Percentiles rank a stretch among this genome's conserved stretches.
These are phyloP conservation scores for Apiotrichum gamsii DNA, from an alignment of 1,284 basidiomycete species.

Conservation along the genomic window DNA sequence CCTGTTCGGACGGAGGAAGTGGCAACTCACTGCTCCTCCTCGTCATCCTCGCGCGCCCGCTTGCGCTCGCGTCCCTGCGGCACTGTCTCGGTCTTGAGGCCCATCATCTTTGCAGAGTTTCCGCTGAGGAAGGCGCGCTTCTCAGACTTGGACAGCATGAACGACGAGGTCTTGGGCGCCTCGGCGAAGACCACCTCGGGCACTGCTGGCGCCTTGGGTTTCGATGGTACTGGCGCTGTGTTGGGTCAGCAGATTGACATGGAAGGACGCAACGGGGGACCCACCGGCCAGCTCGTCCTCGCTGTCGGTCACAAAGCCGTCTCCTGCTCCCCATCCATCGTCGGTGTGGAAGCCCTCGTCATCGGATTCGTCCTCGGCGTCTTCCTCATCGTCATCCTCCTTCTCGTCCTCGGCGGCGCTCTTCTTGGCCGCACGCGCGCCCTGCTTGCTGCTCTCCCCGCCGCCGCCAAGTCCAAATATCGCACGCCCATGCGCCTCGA, in stretches of 20 bases:
- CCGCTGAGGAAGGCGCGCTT: constrained; percentile 41
- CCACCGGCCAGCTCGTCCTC: constrained; percentile 35
- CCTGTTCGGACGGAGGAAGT: too few species aligned
- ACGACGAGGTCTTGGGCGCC: neutral
- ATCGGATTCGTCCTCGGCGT: constrained; percentile 22
- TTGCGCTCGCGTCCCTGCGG: constrained; percentile 18
- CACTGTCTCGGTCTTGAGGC: constrained; percentile 23
- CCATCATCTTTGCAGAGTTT: constrained; percentile 46
- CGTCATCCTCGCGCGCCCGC: constrained; percentile 22
- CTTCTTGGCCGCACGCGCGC: neutral
- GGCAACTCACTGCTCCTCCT: constrained; percentile 35
- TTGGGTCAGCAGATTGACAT: too few species aligned
- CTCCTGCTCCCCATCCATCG: constrained; percentile 40
- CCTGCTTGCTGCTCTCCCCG: constrained; percentile 27
- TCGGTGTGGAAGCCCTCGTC: constrained; percentile 30
- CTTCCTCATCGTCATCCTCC: constrained; percentile 15
- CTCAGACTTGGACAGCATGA: constrained; percentile 33
- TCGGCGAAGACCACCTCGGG: constrained; percentile 43
- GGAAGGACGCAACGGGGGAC: too few species aligned
- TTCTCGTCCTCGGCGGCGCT: constrained; percentile 14
- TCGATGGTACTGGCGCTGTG: neutral
- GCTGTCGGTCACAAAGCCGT: constrained; percentile 36
- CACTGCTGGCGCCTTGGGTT: constrained; percentile 11
- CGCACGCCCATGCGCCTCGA: constrained; percentile 42
- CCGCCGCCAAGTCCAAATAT: constrained; percentile 33